phyloP scores from a whole-genome alignment of 192 early-diverging fungal species.

The Coemansia sp. region DNA sequence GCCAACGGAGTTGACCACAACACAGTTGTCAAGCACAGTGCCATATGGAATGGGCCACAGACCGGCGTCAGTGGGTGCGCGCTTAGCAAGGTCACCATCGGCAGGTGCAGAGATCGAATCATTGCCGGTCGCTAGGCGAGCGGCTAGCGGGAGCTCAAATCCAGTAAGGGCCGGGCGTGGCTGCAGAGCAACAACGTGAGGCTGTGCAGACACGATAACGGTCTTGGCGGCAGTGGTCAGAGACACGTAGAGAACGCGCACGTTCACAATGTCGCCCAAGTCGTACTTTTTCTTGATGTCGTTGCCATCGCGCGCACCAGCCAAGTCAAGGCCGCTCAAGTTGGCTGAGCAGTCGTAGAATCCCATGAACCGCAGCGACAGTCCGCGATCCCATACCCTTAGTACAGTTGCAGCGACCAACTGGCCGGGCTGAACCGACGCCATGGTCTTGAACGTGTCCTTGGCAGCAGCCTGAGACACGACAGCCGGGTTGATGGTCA shows the following conservation, averaged over 20 bases:
- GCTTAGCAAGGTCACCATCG: slow-evolving; percentile 12
- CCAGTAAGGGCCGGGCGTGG: slow-evolving; percentile 45
- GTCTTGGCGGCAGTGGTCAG: slow-evolving; percentile 64
- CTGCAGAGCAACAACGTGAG: slow-evolving; percentile 61
- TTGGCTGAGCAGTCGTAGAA: slow-evolving; percentile 72
- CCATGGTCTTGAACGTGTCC: slow-evolving; percentile 65
- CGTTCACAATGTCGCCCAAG: slow-evolving; percentile 63
- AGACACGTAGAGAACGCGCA: slow-evolving; percentile 78
- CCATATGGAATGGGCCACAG: slow-evolving; percentile 70
- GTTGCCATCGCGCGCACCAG: slow-evolving; percentile 56
- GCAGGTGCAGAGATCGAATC: slow-evolving; percentile 2
- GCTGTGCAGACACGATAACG: slow-evolving; percentile 61
- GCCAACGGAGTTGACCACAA: slow-evolving; percentile 64
- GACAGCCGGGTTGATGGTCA: slow-evolving; percentile 66
- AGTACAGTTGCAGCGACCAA: slow-evolving; percentile 70
- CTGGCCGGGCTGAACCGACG: slow-evolving; percentile 82
- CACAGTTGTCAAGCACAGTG: slow-evolving; percentile 66
- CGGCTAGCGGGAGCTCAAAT: slow-evolving; percentile 41
- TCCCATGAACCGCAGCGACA: slow-evolving; percentile 78
- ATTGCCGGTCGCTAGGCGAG: slow-evolving; percentile 18
- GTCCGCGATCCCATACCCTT: slow-evolving; percentile 64
- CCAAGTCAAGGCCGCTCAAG: slow-evolving; percentile 57
- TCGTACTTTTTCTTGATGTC: slow-evolving; percentile 63
- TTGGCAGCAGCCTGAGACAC: slow-evolving; percentile 59
- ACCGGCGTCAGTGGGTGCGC: slow-evolving; percentile 28